Evolutionary conservation across 164 flowering plant species (phyloP), one percentile per base, ranked within the genome.

Genomic region (Stephania japonica): DNA sequence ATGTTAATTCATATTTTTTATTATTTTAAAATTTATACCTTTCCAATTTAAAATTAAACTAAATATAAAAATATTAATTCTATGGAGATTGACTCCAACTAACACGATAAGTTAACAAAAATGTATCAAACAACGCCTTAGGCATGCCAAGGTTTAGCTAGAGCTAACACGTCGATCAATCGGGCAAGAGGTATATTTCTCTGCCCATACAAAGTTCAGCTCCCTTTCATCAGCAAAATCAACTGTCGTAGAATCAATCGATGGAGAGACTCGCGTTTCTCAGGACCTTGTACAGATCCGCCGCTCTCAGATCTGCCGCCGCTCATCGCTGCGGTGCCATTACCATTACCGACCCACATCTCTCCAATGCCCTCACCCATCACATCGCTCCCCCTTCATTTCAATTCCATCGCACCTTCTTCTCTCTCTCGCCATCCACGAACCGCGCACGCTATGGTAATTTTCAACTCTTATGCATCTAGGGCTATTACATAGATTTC

Each of bases 201-300:
- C n/a, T 14, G 21, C 62, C 18, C 18, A 19, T 56, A 14, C 2
- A 56, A 56, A 21, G 62, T 32, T 32, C 4, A 47, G 3, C 53
- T 47, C 3, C 13, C 11, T 47, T 9, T 9, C 53, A 9, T 16
- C 62, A 56, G 18, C 23, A 56, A 6, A 19, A 56, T 56, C 62
- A 56, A n/a, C 62, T 16, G 23, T 56, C 21, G 6, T 3, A 2
- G 62, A 32, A 32, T 32, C 25, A 27, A 42, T 49, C 68, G 27
- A 74, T 74, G 81, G 83, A 79, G 83, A 85, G 75, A 81, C 25
- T 77, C 75, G 42, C 61, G 67, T 21, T 56, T 23, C 43, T 87
- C 68, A 80, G 89, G 82, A 84, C 87, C 11, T 42, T 87, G 7
- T 73, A 69, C 76, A 84, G 87, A 32, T 75, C 81, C 32, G 69